Evolutionary conservation across 2,329 filamentous ascomycete genomes (phyloP), one percentile per base, ranked within the genome.

Genomic region (Diatrype stigma): DNA sequence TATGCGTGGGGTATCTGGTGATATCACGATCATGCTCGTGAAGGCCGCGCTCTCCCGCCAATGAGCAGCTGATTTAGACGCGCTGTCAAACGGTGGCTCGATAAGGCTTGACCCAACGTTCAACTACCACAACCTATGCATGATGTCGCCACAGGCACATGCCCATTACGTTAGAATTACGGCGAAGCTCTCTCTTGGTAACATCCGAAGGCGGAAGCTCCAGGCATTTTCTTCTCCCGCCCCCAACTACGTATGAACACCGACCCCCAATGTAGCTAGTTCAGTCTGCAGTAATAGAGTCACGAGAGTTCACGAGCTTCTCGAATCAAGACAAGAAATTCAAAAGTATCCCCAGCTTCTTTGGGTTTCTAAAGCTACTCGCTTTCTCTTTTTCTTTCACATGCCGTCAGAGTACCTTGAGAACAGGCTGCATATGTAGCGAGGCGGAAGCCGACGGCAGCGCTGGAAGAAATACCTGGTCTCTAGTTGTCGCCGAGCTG

Each of bases 101-200:
- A 40, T 17, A 22, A 22, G 17, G 19, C 37, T 40, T 40, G 37
- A 22, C 19, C 10, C 16, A 17, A 4, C n/a, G n/a, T 12, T 17
- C 6, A 22, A 10, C 6, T 12, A 12, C 37, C 19, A 40, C 19
- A 40, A 22, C 19, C 17, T 16, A 40, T 12, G 26, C 26, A 30
- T 30, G 19, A 21, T 5, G 17, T 12, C 10, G 10, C 17, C 37
- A 19, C 17, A 21, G 14, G 19, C 17, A 14, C 8, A 57, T 66
- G 10, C 49, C 60, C 40, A 53, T 66, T 17, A 56, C 59, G 6
- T 60, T 62, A 17, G 59, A 62, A 46, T 59, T 50, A 50, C 60
- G 8, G 54, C 59, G 21, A 54, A 51, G 19, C 64, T 65, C 55
- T 38, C 63, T 16, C 58, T 51, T 28, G 57, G 53, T 35, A 68